Base-by-base conservation (phyloP, 305 asterid genomes). In the Fraxinus ornus region DNA sequence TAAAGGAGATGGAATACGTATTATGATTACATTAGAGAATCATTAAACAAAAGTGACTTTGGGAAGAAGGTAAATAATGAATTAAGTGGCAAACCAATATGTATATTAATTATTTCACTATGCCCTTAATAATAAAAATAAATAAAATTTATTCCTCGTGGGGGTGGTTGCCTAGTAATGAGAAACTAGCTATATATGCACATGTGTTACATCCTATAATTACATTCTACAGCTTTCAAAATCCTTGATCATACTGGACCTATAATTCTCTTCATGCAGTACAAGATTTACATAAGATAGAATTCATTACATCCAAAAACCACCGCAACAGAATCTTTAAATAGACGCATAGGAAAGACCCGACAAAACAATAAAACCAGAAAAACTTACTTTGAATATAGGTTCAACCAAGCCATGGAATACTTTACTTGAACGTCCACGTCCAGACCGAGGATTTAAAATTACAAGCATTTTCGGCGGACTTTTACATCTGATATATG, bases 401-500 rank as follows among this genome's bases (percentile, higher is more conserved):
- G 99, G 99, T 87, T 96, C 98, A 55, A 93, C 99, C 87, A 83
- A 79, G 84, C 89, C 93, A 84, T 93, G 93, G 79, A 94, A 96
- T 75, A 94, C 98, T 90, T 96, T 96, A 90, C 93, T 92, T 62
- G 99, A 96, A 75, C 99, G 97, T 79, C 99, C 98, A 71, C 93
- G 93, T 30, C 99, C 99, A 81, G 99, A 94, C 85, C 94, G 92
- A 79, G 99, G 99, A 88, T 96, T 96, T 82, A 96, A 89, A 87
- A 96, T 91, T 85, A 94, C 98, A 66, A 96, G 98, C 97, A 96
- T 91, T 88, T 86, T 91, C 36, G 99, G 99, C 10, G 94, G 91
- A 83, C 85, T 91, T 92, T 94, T 96, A 85, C 97, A 90, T 89
- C 94, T 92, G 85, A 96, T 83, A 85, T 90, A 91, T 60, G 94